Evolutionary conservation across 2,329 filamentous ascomycete genomes (phyloP).

Genomic region (Penicillium polonicum): DNA sequence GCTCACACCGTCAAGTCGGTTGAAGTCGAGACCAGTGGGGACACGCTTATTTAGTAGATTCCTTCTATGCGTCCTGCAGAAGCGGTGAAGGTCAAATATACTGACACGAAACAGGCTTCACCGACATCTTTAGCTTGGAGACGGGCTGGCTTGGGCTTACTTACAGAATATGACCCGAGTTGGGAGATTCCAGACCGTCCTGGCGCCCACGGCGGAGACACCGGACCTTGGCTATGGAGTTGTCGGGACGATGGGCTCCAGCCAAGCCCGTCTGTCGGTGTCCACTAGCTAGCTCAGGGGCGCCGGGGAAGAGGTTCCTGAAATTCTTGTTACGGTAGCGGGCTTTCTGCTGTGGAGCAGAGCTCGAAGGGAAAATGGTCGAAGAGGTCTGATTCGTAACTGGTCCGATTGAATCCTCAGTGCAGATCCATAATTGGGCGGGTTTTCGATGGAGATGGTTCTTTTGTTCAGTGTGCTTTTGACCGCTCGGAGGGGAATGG

Average conservation of each 20-base stretch:
- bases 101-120: slow-evolving; percentile 16
- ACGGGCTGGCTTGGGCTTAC: slow-evolving; percentile 6
- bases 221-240: slow-evolving; percentile 15
- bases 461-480: slow-evolving; percentile 8
- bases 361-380: slow-evolving; percentile 5
- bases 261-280: slow-evolving; percentile 24
- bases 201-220: slow-evolving; percentile 15
- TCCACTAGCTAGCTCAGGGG: slow-evolving; percentile 33
- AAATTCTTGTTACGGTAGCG: slow-evolving; percentile 31
- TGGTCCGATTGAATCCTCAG: slow-evolving; percentile 22
- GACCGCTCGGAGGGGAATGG: slow-evolving; percentile 11
- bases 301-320: slow-evolving; percentile 35
- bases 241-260: slow-evolving; percentile 25
- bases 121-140: slow-evolving; percentile 21
- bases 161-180: background rate
- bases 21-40: slow-evolving; percentile 7
- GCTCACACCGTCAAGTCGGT: slow-evolving; percentile 5
- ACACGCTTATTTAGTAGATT: slow-evolving; percentile 3
- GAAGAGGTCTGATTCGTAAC: slow-evolving; percentile 15
- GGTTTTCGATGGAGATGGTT: slow-evolving; percentile 6
- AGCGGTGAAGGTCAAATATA: slow-evolving; percentile 22
- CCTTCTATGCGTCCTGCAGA: slow-evolving; percentile 1
- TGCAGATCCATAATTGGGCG: slow-evolving; percentile 23
- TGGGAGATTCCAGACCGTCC: slow-evolving; percentile 23
- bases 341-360: slow-evolving; percentile 17